These are phyloP conservation scores for Auxenochlorella protothecoides DNA, from an alignment of 139 green algal genomes.

Conservation along the genomic window DNA sequence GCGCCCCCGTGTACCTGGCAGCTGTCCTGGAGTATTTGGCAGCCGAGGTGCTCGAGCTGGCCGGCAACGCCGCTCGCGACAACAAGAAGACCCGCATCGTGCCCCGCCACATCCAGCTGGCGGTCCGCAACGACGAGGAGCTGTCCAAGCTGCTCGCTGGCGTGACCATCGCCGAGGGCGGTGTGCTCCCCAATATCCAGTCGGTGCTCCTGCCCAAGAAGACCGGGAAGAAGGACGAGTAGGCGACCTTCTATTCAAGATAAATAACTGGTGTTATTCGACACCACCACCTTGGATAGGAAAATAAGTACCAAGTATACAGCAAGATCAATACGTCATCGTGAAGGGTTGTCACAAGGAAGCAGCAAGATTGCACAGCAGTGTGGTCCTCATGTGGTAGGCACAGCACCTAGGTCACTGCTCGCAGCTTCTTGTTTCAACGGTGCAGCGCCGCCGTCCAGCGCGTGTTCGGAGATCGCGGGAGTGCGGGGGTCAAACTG, in stretches of 20 bases:
- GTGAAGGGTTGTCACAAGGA: too few species aligned
- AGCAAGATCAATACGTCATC: too few species aligned
- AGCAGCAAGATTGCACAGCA: too few species aligned
- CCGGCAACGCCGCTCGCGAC: slow-evolving; percentile 64
- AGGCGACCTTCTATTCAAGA: too few species aligned
- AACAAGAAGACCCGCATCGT: slow-evolving; percentile 92
- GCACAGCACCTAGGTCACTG: too few species aligned
- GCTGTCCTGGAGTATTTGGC: slow-evolving; percentile 80
- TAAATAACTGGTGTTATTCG: too few species aligned
- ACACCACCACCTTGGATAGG: too few species aligned
- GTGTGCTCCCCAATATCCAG: slow-evolving; percentile 85
- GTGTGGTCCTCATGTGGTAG: too few species aligned
- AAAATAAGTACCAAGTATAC: too few species aligned
- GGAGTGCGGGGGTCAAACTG: slow-evolving; percentile 18
- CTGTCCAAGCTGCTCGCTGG: slow-evolving; percentile 77
- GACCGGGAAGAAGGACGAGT: slow-evolving; percentile 53
- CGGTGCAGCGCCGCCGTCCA: too few species aligned
- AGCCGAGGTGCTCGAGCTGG: slow-evolving; percentile 48
- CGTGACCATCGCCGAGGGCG: slow-evolving; percentile 69
- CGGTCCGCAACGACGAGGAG: slow-evolving; percentile 91
- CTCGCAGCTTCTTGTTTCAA: too few species aligned
- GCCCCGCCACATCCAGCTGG: slow-evolving; percentile 81
- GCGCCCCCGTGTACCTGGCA: slow-evolving; percentile 55
- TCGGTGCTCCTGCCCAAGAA: slow-evolving; percentile 76
- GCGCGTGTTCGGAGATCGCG: too few species aligned